Evolutionary conservation across 2,329 filamentous ascomycete species (phyloP), one percentile per base, ranked within the genome.

Genomic region (Polychaeton citri): DNA sequence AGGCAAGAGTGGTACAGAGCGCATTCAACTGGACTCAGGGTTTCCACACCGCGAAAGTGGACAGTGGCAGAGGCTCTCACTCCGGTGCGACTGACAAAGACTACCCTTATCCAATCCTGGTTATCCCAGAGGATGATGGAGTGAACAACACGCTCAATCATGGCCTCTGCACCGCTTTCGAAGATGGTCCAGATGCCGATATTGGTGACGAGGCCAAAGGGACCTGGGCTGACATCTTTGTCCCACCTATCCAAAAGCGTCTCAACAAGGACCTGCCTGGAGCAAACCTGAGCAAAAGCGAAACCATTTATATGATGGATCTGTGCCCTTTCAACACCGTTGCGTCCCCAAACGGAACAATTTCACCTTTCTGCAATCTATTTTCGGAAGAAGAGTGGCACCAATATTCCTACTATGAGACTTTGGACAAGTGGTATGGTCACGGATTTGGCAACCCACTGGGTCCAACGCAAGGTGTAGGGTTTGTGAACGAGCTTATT

Each of bases 401-500:
- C 21, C 62, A 71, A 40, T 94, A 92, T 59, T 78, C 86, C 57
- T 93, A 94, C 63, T 79, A 77, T 55, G 71, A 84, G 54, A 74
- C 79, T 0, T 61, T 95, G 6, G 76, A 76, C 44, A 94, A 94
- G 54, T 94, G 79, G 68, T 94, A 94, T 58, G 78, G 79, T 37
- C 87, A 78, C 57, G 75, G 79, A 8, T 70, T 72, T 19, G 86
- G 86, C 10, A 86, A 85, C 52, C 72, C 76, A 0, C 69, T 94
- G 5, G 87, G 81, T 0, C 72, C 86, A 5, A 85, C 84, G 0
- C 85, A 92, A 58, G 87, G 87, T 1, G 80, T 90, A 2, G 87
- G 87, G 2, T 95, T 79, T 51, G 76, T 79, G 37, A 93, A 92
- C 57, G 87, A 95, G 64, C 72, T 95, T 8, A 71, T 94, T 36